Evolutionary conservation across 2,329 filamentous ascomycete species (phyloP), one percentile per base, ranked within the genome.

Genomic region (Sclerotinia subarctica): DNA sequence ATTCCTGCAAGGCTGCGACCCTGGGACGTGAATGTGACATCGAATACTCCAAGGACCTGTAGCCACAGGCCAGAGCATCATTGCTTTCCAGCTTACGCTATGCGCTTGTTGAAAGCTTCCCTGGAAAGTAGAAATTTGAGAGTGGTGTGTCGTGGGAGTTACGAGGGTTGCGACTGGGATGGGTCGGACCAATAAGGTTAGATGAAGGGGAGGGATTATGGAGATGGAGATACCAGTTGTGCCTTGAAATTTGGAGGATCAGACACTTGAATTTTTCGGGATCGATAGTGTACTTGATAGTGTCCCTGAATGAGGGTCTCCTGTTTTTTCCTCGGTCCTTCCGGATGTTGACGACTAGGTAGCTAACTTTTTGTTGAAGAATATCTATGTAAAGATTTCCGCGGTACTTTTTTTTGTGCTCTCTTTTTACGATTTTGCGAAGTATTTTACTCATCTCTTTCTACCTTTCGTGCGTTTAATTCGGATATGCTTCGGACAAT

Each of bases 1-100:
- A 67, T 67, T 62, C 44, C 64, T 67, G 47, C 56, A 53, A 67
- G 64, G 64, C 47, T 62, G 56, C 64, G 35, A 53, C 35, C 38
- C 35, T 53, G n/a, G 56, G 56, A 47, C 35, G 64, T n/a, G 29
- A 29, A 53, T 44, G n/a, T 44, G 32, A 62, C 56, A 53, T 62
- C 47, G 26, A 24, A n/a, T 62, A 32, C 49, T 38, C 38, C 29
- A 32, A 15, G 35, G 62, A 46, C 38, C 38, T 15, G 62, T 57
- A 57, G 54, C 21, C 32, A 57, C 54, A 38, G n/a, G 32, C 54
- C 46, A 62, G 29, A 21, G 17, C 29, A 49, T 17, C 42, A 29
- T 10, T 17, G n/a, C 44, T 35, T 13, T 32, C 46, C 46, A 35
- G 46, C 58, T 60, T 60, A 49, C 58, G 26, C 44, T 49, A 60